Percentiles rank a stretch among this genome's conserved stretches.
Evolutionary conservation across 2,329 filamentous ascomycete species (phyloP).

Genomic region (Fusarium subtropicale): DNA sequence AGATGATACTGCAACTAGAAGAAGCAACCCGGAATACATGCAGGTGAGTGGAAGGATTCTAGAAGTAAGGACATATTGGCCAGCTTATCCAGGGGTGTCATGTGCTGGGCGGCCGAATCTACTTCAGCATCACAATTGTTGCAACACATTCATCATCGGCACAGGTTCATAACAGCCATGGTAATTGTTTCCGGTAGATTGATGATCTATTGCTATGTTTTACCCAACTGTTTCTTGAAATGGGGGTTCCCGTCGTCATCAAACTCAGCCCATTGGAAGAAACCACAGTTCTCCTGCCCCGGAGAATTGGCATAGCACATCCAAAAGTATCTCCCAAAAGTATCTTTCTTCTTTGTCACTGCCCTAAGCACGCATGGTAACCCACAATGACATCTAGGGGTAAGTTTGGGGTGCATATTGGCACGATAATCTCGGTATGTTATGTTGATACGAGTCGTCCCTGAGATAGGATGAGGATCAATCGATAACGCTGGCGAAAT

Average conservation of each 20-base stretch:
- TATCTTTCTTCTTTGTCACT: conserved; percentile 82
- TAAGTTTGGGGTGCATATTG: conserved; percentile 79
- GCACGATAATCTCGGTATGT: conserved; percentile 91
- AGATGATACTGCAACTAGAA: neutral
- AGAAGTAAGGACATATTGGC: neutral
- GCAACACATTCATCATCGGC: neutral
- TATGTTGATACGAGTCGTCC: conserved; percentile 87
- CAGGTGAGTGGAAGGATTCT: neutral
- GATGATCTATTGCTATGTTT: neutral
- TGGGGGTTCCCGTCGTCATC: conserved; percentile 84
- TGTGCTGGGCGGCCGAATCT: too few species aligned
- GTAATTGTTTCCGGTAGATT: neutral
- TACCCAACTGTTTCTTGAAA: conserved; percentile 1
- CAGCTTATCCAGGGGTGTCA: neutral
- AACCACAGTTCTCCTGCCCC: conserved; percentile 75
- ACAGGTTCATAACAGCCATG: too few species aligned
- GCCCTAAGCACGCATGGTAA: conserved; percentile 78
- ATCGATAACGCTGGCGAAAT: conserved; percentile 81
- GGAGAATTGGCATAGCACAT: conserved; percentile 86
- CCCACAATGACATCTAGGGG: conserved; percentile 81
- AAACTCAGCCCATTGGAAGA: conserved; percentile 89
- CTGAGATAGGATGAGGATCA: conserved; percentile 85
- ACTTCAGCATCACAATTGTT: neutral
- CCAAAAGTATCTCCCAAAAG: conserved; percentile 87
- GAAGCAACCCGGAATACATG: neutral